phyloP scores from a whole-genome alignment of 1,139 yeast species.

The Torulaspora pretoriensis region DNA sequence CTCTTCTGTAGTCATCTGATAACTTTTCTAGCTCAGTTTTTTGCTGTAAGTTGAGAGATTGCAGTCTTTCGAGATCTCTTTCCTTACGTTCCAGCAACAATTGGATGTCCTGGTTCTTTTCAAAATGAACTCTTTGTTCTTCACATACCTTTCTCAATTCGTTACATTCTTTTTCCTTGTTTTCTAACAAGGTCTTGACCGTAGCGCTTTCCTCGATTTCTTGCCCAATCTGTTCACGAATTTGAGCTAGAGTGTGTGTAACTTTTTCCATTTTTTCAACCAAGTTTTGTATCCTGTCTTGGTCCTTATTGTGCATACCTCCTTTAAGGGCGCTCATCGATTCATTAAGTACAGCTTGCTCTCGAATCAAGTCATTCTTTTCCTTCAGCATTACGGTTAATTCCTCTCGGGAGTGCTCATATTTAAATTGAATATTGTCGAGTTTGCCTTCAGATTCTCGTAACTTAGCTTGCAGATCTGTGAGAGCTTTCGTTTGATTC shows the following conservation, averaged over 20 bases:
- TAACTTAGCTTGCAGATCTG: constrained; percentile 7
- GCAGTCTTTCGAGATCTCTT: background rate
- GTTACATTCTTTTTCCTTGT: constrained; percentile 5
- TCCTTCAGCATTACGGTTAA: constrained; percentile 14
- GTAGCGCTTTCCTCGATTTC: constrained; percentile 2
- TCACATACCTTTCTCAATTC: constrained; percentile 7
- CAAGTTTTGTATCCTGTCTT: constrained; percentile 9
- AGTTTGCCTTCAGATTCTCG: constrained; percentile 4
- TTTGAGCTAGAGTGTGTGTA: constrained; percentile 2
- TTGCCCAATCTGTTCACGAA: constrained; percentile 9
- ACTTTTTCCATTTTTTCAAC: constrained; percentile 15
- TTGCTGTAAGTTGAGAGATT: background rate
- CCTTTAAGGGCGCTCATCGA: constrained; percentile 9
- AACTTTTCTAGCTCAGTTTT: background rate
- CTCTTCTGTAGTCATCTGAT: constrained; percentile 9
- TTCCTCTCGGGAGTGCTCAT: constrained; percentile 8
- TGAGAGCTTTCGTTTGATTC: constrained; percentile 1
- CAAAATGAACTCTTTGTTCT: constrained; percentile 9
- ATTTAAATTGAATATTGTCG: constrained; percentile 4
- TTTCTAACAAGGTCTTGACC: constrained; percentile 3
- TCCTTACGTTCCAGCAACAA: background rate
- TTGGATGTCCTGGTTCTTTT: constrained; percentile 1
- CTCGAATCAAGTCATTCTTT: constrained; percentile 11
- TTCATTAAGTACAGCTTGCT: constrained; percentile 7
- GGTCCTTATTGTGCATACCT: constrained; percentile 8